These are phyloP conservation scores for Yamadazyma endophytica DNA, from an alignment of 805 yeast genomes.

Conservation along the genomic window DNA sequence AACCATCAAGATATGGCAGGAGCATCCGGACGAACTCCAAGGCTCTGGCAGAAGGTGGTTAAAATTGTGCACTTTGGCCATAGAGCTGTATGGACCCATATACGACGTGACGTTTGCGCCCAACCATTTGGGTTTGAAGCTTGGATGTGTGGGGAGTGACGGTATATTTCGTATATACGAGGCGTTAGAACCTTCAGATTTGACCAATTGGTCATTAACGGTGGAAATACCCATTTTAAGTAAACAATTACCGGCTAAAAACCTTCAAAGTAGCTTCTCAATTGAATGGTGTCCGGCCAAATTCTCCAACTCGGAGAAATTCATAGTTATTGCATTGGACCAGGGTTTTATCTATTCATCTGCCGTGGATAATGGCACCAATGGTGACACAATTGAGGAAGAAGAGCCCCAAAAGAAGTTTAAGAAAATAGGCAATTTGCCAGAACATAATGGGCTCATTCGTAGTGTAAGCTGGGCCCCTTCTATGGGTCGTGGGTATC, in stretches of 20 bases:
- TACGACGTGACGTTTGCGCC: slow-evolving; percentile 92
- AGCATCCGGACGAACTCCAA: slow-evolving; percentile 69
- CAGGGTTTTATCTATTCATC: slow-evolving; percentile 71
- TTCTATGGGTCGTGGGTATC: slow-evolving; percentile 85
- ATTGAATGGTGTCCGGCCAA: slow-evolving; percentile 89
- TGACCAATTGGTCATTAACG: slow-evolving; percentile 75
- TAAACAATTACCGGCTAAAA: slow-evolving; percentile 67
- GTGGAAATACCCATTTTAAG: slow-evolving; percentile 65
- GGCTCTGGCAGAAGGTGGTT: slow-evolving; percentile 85
- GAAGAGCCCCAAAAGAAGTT: slow-evolving; percentile 19
- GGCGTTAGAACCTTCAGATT: slow-evolving; percentile 84
- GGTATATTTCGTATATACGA: slow-evolving; percentile 84
- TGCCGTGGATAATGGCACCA: slow-evolving; percentile 4
- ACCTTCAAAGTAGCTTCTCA: slow-evolving; percentile 80
- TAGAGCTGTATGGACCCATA: slow-evolving; percentile 81
- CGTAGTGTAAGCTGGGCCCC: slow-evolving; percentile 96
- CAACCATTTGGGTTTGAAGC: slow-evolving; percentile 68
- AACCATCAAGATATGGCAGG: slow-evolving; percentile 88
- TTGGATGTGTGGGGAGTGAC: slow-evolving; percentile 87
- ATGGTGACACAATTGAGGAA: slow-evolving; percentile 6
- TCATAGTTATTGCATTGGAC: slow-evolving; percentile 81
- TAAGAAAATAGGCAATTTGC: slow-evolving; percentile 57
- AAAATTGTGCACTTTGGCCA: slow-evolving; percentile 64
- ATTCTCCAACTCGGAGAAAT: slow-evolving; percentile 66
- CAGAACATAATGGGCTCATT: slow-evolving; percentile 83